These are phyloP conservation scores for Neurospora intermedia DNA, from an alignment of 495 filamentous ascomycete genomes.

Conservation along the genomic window DNA sequence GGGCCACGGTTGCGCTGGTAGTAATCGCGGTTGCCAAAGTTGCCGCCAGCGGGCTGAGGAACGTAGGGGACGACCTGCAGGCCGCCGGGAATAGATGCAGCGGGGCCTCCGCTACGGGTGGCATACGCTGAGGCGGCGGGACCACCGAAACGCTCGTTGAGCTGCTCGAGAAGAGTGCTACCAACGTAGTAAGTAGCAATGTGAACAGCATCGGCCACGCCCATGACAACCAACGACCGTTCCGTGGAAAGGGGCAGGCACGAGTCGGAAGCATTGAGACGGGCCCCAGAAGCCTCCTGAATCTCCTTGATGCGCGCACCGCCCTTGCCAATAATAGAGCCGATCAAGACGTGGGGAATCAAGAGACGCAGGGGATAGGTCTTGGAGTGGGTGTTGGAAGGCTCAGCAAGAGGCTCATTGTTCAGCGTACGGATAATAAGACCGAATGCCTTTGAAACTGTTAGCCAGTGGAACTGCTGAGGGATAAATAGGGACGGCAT, in stretches of 20 bases:
- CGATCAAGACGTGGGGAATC: conserved; percentile 93
- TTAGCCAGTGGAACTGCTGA: conserved; percentile 5
- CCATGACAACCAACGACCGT: conserved; percentile 88
- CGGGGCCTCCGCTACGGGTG: conserved; percentile 85
- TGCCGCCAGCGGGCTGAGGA: conserved; percentile 82
- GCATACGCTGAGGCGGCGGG: conserved; percentile 95
- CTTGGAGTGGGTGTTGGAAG: conserved; percentile 88
- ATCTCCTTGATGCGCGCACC: conserved; percentile 95
- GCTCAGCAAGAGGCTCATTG: conserved; percentile 77
- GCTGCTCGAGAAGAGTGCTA: conserved; percentile 88
- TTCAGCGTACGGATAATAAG: conserved; percentile 96
- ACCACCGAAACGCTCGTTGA: conserved; percentile 91
- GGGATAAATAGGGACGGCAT: conserved; percentile 16
- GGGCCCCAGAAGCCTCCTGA: conserved; percentile 91
- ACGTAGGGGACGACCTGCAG: conserved; percentile 97
- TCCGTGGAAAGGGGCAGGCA: conserved; percentile 90
- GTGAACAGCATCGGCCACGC: conserved; percentile 88
- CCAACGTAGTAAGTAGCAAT: conserved; percentile 98
- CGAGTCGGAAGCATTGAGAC: conserved; percentile 91
- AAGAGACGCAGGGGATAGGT: conserved; percentile 93
- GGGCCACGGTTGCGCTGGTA: conserved; percentile 55
- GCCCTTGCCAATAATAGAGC: conserved; percentile 95
- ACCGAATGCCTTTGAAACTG: conserved; percentile 74
- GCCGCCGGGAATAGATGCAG: conserved; percentile 84
- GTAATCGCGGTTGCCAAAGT: conserved; percentile 83